phyloP scores from a whole-genome alignment of 2,329 filamentous ascomycete species.

The Alternaria conjuncta region DNA sequence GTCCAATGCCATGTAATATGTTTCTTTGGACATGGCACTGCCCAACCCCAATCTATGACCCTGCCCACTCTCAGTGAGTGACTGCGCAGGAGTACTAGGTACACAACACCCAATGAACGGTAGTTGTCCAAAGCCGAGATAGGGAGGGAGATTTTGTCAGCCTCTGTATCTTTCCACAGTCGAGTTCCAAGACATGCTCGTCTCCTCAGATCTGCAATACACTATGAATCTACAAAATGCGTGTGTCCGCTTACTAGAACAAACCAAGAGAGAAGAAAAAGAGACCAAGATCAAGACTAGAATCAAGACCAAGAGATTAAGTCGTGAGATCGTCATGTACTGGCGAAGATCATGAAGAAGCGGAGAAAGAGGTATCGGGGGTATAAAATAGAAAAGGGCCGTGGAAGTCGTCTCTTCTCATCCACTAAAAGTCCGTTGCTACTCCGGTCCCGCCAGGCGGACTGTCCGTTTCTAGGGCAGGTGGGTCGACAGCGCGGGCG shows the following conservation, averaged over 20 bases:
- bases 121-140: neutral
- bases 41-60: neutral
- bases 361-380: constrained; percentile 31
- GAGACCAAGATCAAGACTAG: neutral
- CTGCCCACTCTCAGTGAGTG: neutral
- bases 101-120: neutral
- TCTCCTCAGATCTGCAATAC: neutral
- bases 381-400: constrained; percentile 35
- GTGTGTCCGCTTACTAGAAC: constrained; percentile 13
- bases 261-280: neutral
- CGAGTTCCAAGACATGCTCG: constrained; percentile 12
- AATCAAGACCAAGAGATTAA: constrained; percentile 14
- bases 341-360: constrained; percentile 19
- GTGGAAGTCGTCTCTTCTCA: constrained; percentile 13
- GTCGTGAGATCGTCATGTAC: constrained; percentile 32
- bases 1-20: neutral
- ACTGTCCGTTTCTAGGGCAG: neutral
- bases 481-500: constrained; percentile 5
- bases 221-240: constrained; percentile 13
- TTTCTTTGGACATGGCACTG: neutral
- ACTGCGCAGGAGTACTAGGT: neutral
- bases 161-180: constrained; percentile 1
- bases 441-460: neutral
- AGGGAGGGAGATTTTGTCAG: neutral
- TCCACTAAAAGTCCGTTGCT: constrained; percentile 7